Base-by-base conservation (phyloP, 1,284 basidiomycete species). In the Sporisorium graminicola region DNA sequence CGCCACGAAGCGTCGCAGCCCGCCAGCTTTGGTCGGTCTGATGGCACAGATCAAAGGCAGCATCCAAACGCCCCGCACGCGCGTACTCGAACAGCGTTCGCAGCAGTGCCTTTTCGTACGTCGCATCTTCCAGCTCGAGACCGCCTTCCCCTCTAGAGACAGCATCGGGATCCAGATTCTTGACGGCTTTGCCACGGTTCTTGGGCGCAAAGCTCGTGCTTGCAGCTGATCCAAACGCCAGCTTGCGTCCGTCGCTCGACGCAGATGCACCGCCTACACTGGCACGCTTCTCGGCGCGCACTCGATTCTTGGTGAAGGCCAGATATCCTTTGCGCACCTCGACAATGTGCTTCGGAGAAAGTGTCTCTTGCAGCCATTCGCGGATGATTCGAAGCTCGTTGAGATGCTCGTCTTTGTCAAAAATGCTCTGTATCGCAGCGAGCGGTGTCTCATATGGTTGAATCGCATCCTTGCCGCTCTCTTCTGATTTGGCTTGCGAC, bases 11-110 rank as follows among this genome's bases (percentile, higher is more conserved):
- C 63, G 91, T 92, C 0, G 93, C 93, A 0, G 94, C 93, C 31
- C 94, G 89, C 95, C 95, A 98, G 3, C 93, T 92, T 78, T 96
- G 93, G 70, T 94, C 91, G 0, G 93, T 92, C 79, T 91, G 91
- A 73, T 91, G 88, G 82, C 94, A 96, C 14, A 95, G 87, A 43
- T 93, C 91, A 10, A 95, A 88, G 0, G 95, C 95, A 20, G 92
- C 90, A 29, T 92, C 92, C 20, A 97, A 86, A 74, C 91, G 88
- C 18, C 96, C 96, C 5, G 92, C 91, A 35, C 94, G 90, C 9
- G 94, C 88, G 76, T 92, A 92, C 37, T 91, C 89, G 86, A 93
- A 95, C 18, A 95, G 84, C 0, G 91, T 90, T 64, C 93, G 90
- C 0, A 90, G 86, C 18, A 95, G 86, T 14, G 89, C 89, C 82